These are phyloP conservation scores for Exsudoporus floridanus DNA, from an alignment of 1,284 basidiomycete species.

Conservation along the genomic window DNA sequence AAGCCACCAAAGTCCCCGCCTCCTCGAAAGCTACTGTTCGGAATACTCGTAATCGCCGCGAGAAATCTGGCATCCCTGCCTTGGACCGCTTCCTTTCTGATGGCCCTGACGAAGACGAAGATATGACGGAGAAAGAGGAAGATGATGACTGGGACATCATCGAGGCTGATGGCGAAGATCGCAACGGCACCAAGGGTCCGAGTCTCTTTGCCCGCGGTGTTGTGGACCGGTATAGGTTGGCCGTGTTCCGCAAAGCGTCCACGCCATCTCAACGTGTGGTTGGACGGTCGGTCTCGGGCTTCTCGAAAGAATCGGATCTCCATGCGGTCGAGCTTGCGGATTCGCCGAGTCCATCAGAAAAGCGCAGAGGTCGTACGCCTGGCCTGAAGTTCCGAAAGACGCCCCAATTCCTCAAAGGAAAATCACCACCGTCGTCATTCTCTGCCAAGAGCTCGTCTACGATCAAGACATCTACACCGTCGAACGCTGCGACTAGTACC, in stretches of 20 bases:
- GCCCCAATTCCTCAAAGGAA: slow-evolving; percentile 68
- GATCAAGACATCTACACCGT: slow-evolving; percentile 42
- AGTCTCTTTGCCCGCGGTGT: slow-evolving; percentile 82
- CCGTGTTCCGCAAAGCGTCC: slow-evolving; percentile 77
- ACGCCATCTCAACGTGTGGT: slow-evolving; percentile 52
- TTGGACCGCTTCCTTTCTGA: slow-evolving; percentile 68
- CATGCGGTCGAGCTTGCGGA: slow-evolving; percentile 31
- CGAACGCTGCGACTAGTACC: slow-evolving; percentile 48
- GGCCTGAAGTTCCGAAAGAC: slow-evolving; percentile 71
- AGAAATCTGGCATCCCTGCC: slow-evolving; percentile 76
- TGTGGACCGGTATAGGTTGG: slow-evolving; percentile 75
- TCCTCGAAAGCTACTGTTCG: slow-evolving; percentile 28
- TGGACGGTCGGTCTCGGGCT: slow-evolving; percentile 53
- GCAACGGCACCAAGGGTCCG: slow-evolving; percentile 71
- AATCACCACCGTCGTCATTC: slow-evolving; percentile 60
- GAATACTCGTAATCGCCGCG: slow-evolving; percentile 47
- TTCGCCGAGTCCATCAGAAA: slow-evolving; percentile 52
- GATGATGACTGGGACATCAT: slow-evolving; percentile 88
- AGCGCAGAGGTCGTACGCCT: slow-evolving; percentile 63
- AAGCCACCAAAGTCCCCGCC: slow-evolving; percentile 33
- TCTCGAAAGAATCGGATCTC: slow-evolving; percentile 54
- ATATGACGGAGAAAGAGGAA: slow-evolving; percentile 58
- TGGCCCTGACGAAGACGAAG: slow-evolving; percentile 54
- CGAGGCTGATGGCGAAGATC: slow-evolving; percentile 74
- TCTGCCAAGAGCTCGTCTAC: slow-evolving; percentile 47